Evolutionary conservation across 1,284 basidiomycete species (phyloP).

Genomic region (Stereum hirsutum): DNA sequence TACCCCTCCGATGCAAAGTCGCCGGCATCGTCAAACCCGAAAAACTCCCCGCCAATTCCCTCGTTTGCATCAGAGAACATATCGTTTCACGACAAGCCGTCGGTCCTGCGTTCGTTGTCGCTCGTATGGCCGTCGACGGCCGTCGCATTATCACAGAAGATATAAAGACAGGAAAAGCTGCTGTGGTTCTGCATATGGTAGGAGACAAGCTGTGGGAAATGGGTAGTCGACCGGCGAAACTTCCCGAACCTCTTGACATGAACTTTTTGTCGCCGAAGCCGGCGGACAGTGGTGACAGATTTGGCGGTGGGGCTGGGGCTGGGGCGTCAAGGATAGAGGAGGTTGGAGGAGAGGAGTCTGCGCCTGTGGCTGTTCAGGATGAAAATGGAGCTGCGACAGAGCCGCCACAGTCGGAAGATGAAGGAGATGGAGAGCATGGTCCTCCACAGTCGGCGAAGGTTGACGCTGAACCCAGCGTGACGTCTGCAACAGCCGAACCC

Average conservation of each 20-base stretch:
- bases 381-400: neutral
- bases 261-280: no score
- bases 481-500: no score
- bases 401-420: neutral
- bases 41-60: constrained; percentile 31
- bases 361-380: neutral
- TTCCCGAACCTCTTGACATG: constrained; percentile 17
- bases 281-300: no score
- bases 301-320: constrained; percentile 10
- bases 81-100: constrained; percentile 22
- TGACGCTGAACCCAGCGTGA: no score
- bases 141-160: constrained; percentile 23
- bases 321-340: neutral
- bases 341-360: neutral
- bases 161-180: constrained; percentile 63
- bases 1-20: no score
- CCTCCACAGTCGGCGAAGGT: neutral
- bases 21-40: no score
- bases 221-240: no score
- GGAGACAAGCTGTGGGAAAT: constrained; percentile 66
- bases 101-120: constrained; percentile 57
- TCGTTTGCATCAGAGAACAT: constrained; percentile 53
- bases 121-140: constrained; percentile 51
- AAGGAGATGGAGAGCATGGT: neutral
- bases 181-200: constrained; percentile 58